Percentiles rank a stretch among this genome's conserved stretches.
Conservation (phyloP, 2,329 filamentous ascomycete species). For the Mycosphaerella sp. region DNA sequence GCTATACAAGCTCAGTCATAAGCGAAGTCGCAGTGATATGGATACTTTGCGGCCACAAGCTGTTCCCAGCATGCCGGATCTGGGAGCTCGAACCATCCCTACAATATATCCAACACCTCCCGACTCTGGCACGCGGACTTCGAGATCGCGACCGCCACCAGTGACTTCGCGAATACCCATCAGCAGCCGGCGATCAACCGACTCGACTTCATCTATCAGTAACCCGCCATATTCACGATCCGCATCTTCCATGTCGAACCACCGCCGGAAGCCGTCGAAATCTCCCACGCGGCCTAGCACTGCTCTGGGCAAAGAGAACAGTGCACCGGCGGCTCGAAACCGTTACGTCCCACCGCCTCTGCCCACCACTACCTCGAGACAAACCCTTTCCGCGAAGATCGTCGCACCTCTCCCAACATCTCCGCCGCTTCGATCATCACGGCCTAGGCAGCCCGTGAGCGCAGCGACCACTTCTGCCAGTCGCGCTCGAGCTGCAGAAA, state of each 20-base stretch:
- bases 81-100: slow-evolving; percentile 19
- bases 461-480: slow-evolving; percentile 66
- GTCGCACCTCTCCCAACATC: slow-evolving; percentile 65
- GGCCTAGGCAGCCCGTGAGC: slow-evolving; percentile 73
- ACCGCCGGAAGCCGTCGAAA: slow-evolving; percentile 25
- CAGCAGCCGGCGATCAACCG: slow-evolving; percentile 25
- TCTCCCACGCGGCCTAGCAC: slow-evolving; percentile 27
- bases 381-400: slow-evolving; percentile 63
- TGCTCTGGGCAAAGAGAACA: slow-evolving; percentile 27
- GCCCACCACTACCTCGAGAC: slow-evolving; percentile 24
- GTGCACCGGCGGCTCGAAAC: slow-evolving; percentile 22
- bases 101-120: slow-evolving; percentile 26
- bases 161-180: slow-evolving; percentile 31
- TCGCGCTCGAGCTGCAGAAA: slow-evolving; percentile 58
- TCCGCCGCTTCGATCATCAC: slow-evolving; percentile 71
- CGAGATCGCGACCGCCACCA: slow-evolving; percentile 2
- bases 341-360: slow-evolving; percentile 34
- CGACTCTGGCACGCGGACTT: slow-evolving; percentile 17
- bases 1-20: slow-evolving; percentile 27
- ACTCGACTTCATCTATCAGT: slow-evolving; percentile 31
- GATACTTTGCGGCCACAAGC: slow-evolving; percentile 20
- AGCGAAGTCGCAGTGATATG: slow-evolving; percentile 33
- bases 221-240: slow-evolving; percentile 26
- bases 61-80: slow-evolving; percentile 28
- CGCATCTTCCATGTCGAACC: slow-evolving; percentile 27